Evolutionary conservation across 2,329 filamentous ascomycete genomes (phyloP), one percentile per base, ranked within the genome.

Genomic region (Exophiala bonariae): DNA sequence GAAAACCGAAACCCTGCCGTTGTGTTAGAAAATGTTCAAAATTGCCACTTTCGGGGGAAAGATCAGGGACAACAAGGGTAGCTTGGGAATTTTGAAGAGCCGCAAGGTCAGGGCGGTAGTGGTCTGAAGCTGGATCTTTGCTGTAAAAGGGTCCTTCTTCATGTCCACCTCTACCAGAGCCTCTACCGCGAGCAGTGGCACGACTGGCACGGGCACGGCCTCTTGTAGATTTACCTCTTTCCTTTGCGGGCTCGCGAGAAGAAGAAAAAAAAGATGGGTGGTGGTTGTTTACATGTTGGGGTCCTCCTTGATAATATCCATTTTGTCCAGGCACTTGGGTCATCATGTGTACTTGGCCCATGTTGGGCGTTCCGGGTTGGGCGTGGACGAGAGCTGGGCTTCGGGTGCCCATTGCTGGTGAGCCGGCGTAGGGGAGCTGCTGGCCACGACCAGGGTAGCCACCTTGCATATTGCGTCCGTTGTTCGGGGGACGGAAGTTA

Each of bases 21-120:
- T 66, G 57, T 63, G 81, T 89, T 76, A 91, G 86, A 81, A 79
- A 77, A 56, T 80, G 77, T 67, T 91, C 85, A 78, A 85, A 89
- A 57, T 83, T 77, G 62, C 81, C 81, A 64, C 74, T 84, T 62
- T 83, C 80, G 50, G 86, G 86, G 54, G 84, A 83, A 49, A 90
- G 69, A 70, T 88, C 80, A 56, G 63, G 56, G 47, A 68, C 60
- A 50, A 62, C 37, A 49, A 55, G 46, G 60, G 62, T 59, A 54
- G 58, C 45, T 58, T 50, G 41, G 55, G 50, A 38, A 55, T 44
- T 35, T 47, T 54, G 44, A 49, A 55, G 41, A 49, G 49, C 44
- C 44, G 44, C 43, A 50, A 58, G 46, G 43, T 49, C 50, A 49
- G 55, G 56, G 51, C 52, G 51, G 37, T 58, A 52, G 56, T 49